phyloP scores from a whole-genome alignment of 805 yeast genomes.

The Spathaspora sp. region DNA sequence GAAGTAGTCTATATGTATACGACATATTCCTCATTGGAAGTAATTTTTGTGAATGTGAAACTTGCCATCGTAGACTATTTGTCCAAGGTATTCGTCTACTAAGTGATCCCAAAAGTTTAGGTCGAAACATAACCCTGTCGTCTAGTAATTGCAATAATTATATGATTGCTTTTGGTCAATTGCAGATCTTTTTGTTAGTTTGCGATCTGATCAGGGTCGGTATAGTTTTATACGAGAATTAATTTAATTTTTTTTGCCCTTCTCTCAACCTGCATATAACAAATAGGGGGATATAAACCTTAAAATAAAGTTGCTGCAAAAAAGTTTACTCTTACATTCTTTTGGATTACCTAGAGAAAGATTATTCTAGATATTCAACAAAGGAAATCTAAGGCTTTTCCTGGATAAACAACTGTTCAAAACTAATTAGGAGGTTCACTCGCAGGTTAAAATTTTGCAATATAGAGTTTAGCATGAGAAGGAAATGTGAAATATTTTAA shows the following conservation, averaged over 20 bases:
- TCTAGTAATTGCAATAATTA: no score
- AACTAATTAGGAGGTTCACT: no score
- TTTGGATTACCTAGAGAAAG: background rate
- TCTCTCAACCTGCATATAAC: background rate
- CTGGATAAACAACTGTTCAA: no score
- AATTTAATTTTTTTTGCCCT: background rate
- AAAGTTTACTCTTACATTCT: background rate
- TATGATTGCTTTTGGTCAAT: no score
- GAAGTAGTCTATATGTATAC: background rate
- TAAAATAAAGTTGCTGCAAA: background rate
- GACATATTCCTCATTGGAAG: background rate
- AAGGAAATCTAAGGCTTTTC: no score
- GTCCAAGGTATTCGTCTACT: background rate
- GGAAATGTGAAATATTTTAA: no score
- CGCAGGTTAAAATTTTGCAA: no score
- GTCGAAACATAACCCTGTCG: background rate
- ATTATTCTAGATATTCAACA: background rate
- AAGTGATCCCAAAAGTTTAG: background rate
- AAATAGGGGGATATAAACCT: background rate
- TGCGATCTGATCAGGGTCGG: background rate
- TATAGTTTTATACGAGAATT: background rate
- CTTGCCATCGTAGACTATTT: background rate
- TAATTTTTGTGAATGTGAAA: background rate
- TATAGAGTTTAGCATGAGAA: no score
- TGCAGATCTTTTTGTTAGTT: no score